Evolutionary conservation across 306 rosid species (phyloP), one percentile per base, ranked within the genome.

Genomic region (Vicia faba): DNA sequence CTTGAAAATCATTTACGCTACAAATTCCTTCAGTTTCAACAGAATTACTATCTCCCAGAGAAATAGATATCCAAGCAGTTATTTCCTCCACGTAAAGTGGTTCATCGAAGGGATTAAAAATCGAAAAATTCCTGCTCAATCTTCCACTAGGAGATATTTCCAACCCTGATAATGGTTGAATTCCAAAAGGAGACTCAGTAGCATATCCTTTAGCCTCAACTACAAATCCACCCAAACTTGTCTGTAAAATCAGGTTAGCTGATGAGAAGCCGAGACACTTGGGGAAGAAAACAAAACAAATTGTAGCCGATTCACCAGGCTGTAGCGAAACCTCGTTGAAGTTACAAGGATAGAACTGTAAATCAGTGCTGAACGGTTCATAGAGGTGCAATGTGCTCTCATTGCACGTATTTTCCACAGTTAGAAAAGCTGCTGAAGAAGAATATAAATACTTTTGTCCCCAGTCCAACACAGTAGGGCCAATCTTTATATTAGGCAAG

Each of bases 291-390:
- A 82, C 86, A 73, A 90, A 85, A 71, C 89, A 83, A 60, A 93
- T 74, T 48, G 84, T 78, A 61, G 81, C 81, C 50, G 72, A 72
- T 84, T 93, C 97, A 76, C 96, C 97, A 39, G 92, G 99, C 72
- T 82, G 79, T 64, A 93, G 70, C 10, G 78, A 75, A 83, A 75
- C 78, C 78, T 84, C 89, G 10, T 86, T 93, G 66, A 84, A 84
- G 85, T 93, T 93, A 81, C 95, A 90, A 29, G 96, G 82, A 77
- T 90, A 93, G 86, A 93, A 93, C 90, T 93, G 99, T 33, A 68
- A 29, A 82, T 88, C 89, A 2, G 86, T 78, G 81, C 96, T 90
- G 83, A 86, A 90, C 25, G 97, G 99, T 70, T 93, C 97, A 73
- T 84, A 90, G 61, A 93, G 84, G 80, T 85, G 85, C 77, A 93